Evolutionary conservation across 179 eudicot species (phyloP), one percentile per base, ranked within the genome.

Genomic region (Gypsophila paniculata): DNA sequence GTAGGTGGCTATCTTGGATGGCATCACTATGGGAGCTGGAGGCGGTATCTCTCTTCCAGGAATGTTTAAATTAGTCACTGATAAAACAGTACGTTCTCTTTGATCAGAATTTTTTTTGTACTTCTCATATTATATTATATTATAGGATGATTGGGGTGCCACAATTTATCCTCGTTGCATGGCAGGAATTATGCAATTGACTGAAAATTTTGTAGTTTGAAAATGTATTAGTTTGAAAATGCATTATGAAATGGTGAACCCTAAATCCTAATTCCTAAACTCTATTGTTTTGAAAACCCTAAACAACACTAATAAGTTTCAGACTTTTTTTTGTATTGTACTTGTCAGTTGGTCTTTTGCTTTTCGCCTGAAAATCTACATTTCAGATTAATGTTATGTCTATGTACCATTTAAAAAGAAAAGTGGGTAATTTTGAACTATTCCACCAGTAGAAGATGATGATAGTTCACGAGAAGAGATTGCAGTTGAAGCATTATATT

Each of bases 31-130:
- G 96, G 99, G 99, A 72, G 83, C 83, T 69, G 99, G 96, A 60
- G 96, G 87, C 63, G 96, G 96, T 68, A 86, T 91, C 74, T 87
- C 96, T 54, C 80, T 94, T 72, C 94, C 96, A 52, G 97, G 97
- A 80, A 91, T 88, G 96, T 94, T 87, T 72, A 89, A 88, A 51
- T 34, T 91, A 83, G 97, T 85, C 55, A 86, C 99, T 75, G 96
- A 94, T 83, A 91, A 73, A 83, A 94, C 99, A 46, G 99, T 94
- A 86, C 68, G 93, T 83, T 55, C 54, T 79, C 21, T 25, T 38
- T 77, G 64, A 70, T 58, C 23, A 38, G 34, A 25, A 10, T n/a
- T 6, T 34, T 66, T 14, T 13, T 15, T 51, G 14, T 8, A 21
- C 5, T 42, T 42, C 0, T 6, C 8, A 9, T 42, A 36, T 36